phyloP scores from a whole-genome alignment of 176 grass and related monocot species.

The Cenchrus fungigraminus region DNA sequence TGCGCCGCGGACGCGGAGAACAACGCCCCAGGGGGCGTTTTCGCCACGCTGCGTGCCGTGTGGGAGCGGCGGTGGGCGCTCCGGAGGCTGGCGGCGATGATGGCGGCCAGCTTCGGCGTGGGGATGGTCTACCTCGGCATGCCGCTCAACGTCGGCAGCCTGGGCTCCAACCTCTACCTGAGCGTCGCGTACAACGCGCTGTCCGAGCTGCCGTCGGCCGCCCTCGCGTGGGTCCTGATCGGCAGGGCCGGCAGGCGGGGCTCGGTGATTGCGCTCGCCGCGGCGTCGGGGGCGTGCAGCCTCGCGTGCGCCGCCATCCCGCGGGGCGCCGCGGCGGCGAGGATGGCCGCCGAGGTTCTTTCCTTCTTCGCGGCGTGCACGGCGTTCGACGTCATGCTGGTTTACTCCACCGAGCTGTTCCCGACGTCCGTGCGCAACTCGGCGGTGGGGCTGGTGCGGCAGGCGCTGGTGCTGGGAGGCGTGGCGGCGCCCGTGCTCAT shows the following conservation, averaged over 20 bases:
- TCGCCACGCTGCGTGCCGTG: too few species aligned
- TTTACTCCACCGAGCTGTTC: conserved; percentile 86
- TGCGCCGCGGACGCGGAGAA: background rate
- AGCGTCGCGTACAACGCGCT: conserved; percentile 10
- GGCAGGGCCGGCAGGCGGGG: background rate
- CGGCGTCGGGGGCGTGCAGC: conserved; percentile 2
- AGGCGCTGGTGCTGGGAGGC: conserved; percentile 70
- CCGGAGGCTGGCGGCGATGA: too few species aligned
- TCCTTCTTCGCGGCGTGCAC: background rate
- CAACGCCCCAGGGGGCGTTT: too few species aligned
- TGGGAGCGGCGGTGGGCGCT: too few species aligned
- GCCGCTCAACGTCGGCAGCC: too few species aligned
- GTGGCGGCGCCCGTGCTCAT: conserved; percentile 68
- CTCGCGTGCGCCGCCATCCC: conserved; percentile 4
- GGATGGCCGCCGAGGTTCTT: background rate
- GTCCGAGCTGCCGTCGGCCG: background rate
- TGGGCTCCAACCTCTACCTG: background rate
- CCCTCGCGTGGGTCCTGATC: background rate
- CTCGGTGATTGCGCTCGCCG: background rate
- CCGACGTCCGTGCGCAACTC: conserved; percentile 83
- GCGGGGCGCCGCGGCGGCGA: background rate
- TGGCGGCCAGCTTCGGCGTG: background rate
- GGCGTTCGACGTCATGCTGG: conserved; percentile 61
- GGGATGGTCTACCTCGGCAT: background rate
- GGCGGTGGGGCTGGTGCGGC: conserved; percentile 64